These are phyloP conservation scores for Gleditsia sinensis DNA, from an alignment of 306 rosid species.

Conservation along the genomic window DNA sequence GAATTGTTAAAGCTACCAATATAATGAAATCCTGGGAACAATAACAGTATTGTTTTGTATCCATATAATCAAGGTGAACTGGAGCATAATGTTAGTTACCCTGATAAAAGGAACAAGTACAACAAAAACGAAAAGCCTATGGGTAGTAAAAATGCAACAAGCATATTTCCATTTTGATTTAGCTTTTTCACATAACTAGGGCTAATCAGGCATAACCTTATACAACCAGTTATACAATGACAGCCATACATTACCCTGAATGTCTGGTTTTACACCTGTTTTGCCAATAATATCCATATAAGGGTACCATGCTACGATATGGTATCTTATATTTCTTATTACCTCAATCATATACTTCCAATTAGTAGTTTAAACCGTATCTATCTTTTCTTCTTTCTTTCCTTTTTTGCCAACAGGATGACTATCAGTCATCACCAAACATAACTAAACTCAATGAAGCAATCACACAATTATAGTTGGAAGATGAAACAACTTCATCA, in stretches of 20 bases:
- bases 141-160: background rate
- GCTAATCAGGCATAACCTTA: conserved; percentile 1
- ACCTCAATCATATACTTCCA: background rate
- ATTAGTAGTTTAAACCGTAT: background rate
- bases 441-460: conserved; percentile 13
- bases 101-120: background rate
- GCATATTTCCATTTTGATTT: background rate
- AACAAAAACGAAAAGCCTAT: background rate
- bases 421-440: background rate
- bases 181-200: background rate
- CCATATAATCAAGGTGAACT: background rate
- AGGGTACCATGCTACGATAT: background rate
- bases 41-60: background rate
- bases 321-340: background rate
- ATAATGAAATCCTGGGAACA: conserved; percentile 3
- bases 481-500: conserved; percentile 1
- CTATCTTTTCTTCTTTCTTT: background rate
- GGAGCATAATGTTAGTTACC: background rate
- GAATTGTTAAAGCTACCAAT: background rate
- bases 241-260: background rate
- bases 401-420: background rate
- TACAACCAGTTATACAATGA: background rate
- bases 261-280: background rate
- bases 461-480: background rate
- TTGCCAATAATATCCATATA: background rate